Base-by-base conservation (phyloP, 1,284 basidiomycete genomes). In the Marasmius fiardii region DNA sequence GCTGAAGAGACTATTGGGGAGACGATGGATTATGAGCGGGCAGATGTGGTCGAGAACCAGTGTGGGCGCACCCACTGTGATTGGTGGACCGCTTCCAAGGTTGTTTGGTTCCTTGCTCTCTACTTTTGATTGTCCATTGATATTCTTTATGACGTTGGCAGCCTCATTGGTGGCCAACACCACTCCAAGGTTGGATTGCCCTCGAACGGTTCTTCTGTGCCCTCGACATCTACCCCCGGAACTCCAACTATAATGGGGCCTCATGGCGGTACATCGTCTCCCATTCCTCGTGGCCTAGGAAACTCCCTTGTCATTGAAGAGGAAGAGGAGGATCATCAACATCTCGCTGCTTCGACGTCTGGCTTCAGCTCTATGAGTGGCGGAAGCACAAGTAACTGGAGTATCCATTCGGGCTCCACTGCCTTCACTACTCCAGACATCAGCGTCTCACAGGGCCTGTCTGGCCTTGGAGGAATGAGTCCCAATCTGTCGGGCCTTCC, bases 261-360 rank as follows among this genome's bases (percentile, higher is more conserved):
- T 21, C 14, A n/a, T 39, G 45, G 37, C 33, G 41, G 31, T 52
- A 44, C 51, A 75, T 76, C 44, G 2, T 39, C 49, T 5, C 73
- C 66, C 31, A 26, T 68, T 39, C 72, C 80, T 21, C 81, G 81
- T 0, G 82, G 79, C 7, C 75, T 90, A 4, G 85, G 85, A 1
- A 71, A 76, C 43, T 82, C 77, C 12, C 75, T 86, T 35, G 76
- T 90, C 34, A 79, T 83, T 28, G 89, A 90, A 65, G 88, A 90
- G 59, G 86, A 90, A 16, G 88, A 90, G 60, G 88, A 90, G 34
- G 86, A 86, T 51, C 74, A 79, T 41, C 74, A 83, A 51, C 82
- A 85, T 52, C 33, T 52, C 31, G 26, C 31, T 12, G 4, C 48
- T 62, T 28, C 57, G 63, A 20, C 63, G 80, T 1, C 82, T 85